Base-by-base conservation (phyloP, 768 basidiomycete species). In the Lactifluus subvellereus region DNA sequence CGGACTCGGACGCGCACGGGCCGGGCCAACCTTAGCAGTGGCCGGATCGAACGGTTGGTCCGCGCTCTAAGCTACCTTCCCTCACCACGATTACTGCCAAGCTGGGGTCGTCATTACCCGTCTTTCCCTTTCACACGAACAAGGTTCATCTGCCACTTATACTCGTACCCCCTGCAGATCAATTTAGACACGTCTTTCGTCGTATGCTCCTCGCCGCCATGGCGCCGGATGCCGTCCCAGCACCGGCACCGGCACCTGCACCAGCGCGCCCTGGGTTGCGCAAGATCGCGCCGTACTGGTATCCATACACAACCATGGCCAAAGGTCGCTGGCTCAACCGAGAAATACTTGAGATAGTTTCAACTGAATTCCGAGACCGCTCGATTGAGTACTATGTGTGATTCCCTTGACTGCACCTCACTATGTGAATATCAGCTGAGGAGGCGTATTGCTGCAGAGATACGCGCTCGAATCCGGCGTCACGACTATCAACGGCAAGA, bases 331-430 rank as follows among this genome's bases (percentile, higher is more conserved):
- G 94, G 94, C 78, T 92, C 42, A 87, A 89, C 38, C 79, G 94
- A 52, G 89, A 94, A 72, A 79, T 97, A 42, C 75, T 98, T 27
- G 94, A 98, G 74, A 87, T 97, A 43, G 88, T 98, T 16, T 92
- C 90, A 0, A 95, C 94, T 0, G 94, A 98, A 73, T 98, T 96
- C 71, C 79, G 94, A 57, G 94, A 97, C 77, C 81, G 94, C 54
- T 91, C 88, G 14, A 87, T 94, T 80, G 94, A 98, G 69, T 98
- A 95, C 73, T 97, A 98, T 80, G 94, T 95, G 75, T 71, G 92
- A 82, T 43, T 48, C 27, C 60, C 37, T 40, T 52, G 58, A 47
- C 54, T 54, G 43, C 42, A 18, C 20, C 48, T 50, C 14, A 47
- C 32, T 47, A 42, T 40, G 4, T n/a, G 52, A 35, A 1, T 14